Conservation (phyloP, 1,139 yeast species). For the Pichia sp. region DNA sequence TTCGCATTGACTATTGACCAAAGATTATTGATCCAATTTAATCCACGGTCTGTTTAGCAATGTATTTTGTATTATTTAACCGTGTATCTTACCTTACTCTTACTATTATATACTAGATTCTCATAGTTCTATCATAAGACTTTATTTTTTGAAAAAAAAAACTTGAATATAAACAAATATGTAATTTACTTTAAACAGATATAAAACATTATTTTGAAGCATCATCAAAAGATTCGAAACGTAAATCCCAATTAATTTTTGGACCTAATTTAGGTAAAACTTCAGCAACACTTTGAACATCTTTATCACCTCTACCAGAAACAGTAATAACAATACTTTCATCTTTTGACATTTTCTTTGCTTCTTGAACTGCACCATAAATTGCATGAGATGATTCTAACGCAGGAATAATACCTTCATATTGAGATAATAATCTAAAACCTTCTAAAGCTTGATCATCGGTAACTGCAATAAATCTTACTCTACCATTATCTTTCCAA, state of each 20-base stretch:
- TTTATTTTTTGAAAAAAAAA: no score
- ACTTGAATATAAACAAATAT: no score
- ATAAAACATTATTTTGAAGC: constrained; percentile 22
- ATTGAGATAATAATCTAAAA: constrained; percentile 78
- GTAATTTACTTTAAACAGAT: no score
- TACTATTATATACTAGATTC: no score
- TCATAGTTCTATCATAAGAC: no score
- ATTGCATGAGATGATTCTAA: constrained; percentile 96
- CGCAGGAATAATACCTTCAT: constrained; percentile 98
- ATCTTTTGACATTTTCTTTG: constrained; percentile 73
- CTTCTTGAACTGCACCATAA: constrained; percentile 82
- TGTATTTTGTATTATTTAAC: no score
- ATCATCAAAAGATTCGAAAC: constrained; percentile 54
- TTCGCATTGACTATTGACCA: no score
- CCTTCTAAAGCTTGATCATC: constrained; percentile 93
- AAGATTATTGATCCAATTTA: no score
- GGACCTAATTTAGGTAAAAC: constrained; percentile 85
- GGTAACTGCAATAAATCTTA: constrained; percentile 82
- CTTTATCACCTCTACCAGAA: constrained; percentile 99
- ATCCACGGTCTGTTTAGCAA: no score
- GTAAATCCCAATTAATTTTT: constrained; percentile 88
- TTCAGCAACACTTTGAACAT: constrained; percentile 96
- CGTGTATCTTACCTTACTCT: no score
- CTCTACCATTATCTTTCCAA: constrained; percentile 95
- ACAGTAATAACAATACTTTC: constrained; percentile 80